Base-by-base conservation (phyloP, 257 asterid genomes). In the Capsicum pubescens region DNA sequence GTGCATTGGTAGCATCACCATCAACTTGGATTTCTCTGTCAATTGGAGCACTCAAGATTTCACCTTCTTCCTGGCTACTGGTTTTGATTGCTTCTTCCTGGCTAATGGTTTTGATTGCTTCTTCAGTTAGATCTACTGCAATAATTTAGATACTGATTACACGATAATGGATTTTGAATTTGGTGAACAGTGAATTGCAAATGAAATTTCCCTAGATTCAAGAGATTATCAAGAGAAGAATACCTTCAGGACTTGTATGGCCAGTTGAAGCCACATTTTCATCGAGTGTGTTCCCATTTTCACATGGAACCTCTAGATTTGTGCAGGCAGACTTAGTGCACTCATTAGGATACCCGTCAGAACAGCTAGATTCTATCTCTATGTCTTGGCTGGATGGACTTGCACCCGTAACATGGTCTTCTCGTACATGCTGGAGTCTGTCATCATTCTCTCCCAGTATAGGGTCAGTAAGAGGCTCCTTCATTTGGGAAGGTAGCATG, bases 241-340 rank as follows among this genome's bases (percentile, higher is more conserved):
- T 90, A 95, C 97, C 97, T 88, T 90, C 85, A 81, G 88, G 50
- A 84, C 77, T 84, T 15, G 76, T 16, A 80, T 86, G 87, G 69
- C 84, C 83, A 8, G 32, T 15, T 32, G 80, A 81, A 83, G 92
- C 50, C 17, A 80, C 69, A 55, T 68, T 81, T 89, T 89, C 88
- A 46, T 82, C 86, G 61, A 84, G 77, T 32, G 84, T 86, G 87
- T 35, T 56, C 67, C 83, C 88, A 80, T 82, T 86, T 68, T 85
- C 81, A 59, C 76, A 21, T 54, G 91, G 71, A 82, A 68, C 82
- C 66, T 54, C 69, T 82, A 58, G 42, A 79, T 36, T 82, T 35
- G 78, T 81, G 69, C 69, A 57, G 42, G 69, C 66, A 83, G 88
- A 87, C 84, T 81, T 87, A 71, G 78, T 82, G 84, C 90, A 87